Conservation (phyloP, 2,329 filamentous ascomycete genomes). For the Blastomyces emzantsi region DNA sequence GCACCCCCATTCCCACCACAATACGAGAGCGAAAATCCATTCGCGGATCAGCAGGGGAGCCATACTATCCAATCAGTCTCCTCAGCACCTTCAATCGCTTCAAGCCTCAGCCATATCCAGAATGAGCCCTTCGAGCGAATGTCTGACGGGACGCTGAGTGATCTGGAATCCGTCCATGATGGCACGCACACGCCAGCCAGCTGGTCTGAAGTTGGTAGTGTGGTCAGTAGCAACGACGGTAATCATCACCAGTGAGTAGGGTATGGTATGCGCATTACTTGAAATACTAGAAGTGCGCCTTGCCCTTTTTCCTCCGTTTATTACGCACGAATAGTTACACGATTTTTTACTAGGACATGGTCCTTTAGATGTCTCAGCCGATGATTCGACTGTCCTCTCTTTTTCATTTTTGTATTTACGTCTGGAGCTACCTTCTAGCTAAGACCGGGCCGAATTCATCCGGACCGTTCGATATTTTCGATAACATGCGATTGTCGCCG, state of each 20-base stretch:
- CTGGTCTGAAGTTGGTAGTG: constrained; percentile 40
- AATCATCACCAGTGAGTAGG: constrained; percentile 17
- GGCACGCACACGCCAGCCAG: constrained; percentile 32
- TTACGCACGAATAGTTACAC: not conserved
- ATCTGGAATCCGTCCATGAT: constrained; percentile 27
- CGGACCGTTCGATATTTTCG: not conserved
- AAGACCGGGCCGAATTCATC: not conserved
- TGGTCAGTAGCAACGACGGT: constrained; percentile 34
- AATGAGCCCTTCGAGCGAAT: constrained; percentile 21
- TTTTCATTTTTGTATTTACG: not conserved
- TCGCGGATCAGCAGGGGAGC: constrained; percentile 17
- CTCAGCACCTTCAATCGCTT: constrained; percentile 30
- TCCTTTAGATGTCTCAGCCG: not conserved
- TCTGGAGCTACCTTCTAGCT: not conserved
- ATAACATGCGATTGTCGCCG: not conserved
- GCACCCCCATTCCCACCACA: constrained; percentile 8
- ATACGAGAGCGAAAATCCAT: constrained; percentile 15
- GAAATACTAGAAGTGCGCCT: not conserved
- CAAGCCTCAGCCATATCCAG: constrained; percentile 32
- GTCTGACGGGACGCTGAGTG: constrained; percentile 32
- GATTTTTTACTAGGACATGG: not conserved
- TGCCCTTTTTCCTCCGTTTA: not conserved
- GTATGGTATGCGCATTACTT: not conserved
- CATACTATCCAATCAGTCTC: constrained; percentile 22
- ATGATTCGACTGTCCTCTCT: not conserved